Evolutionary conservation across 2,329 filamentous ascomycete species (phyloP).

Genomic region (Hypoxylon sp.): DNA sequence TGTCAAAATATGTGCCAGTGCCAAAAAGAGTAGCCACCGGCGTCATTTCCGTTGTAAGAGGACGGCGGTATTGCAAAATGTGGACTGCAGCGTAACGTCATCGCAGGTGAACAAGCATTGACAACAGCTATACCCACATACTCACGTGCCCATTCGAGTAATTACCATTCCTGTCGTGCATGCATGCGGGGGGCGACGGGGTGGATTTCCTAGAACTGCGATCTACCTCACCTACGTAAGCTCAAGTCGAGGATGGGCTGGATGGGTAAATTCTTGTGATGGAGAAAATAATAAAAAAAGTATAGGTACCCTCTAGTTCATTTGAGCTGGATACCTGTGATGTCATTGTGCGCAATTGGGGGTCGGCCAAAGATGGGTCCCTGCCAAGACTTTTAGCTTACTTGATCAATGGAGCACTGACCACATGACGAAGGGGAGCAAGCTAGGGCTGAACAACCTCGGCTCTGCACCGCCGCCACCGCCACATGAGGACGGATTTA

Average conservation of each 20-base stretch:
- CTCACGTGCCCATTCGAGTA: slow-evolving; percentile 37
- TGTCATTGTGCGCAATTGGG: slow-evolving; percentile 34
- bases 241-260: slow-evolving; percentile 21
- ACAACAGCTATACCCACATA: slow-evolving; percentile 20
- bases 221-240: slow-evolving; percentile 41
- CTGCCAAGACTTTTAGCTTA: slow-evolving; percentile 43
- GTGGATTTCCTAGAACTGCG: slow-evolving; percentile 16
- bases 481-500: slow-evolving; percentile 11
- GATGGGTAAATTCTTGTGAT: slow-evolving; percentile 32
- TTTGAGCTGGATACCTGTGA: slow-evolving; percentile 27
- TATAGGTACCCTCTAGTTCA: background rate
- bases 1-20: slow-evolving; percentile 20
- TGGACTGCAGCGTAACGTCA: slow-evolving; percentile 40
- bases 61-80: slow-evolving; percentile 35
- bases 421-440: slow-evolving; percentile 27
- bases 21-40: slow-evolving; percentile 35
- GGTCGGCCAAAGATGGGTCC: slow-evolving; percentile 36
- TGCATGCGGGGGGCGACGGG: slow-evolving; percentile 24
- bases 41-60: slow-evolving; percentile 37
- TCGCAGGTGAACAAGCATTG: slow-evolving; percentile 39
- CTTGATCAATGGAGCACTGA: slow-evolving; percentile 26
- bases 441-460: slow-evolving; percentile 39
- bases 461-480: slow-evolving; percentile 27
- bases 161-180: slow-evolving; percentile 31
- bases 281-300: slow-evolving; percentile 11